Evolutionary conservation across 306 rosid species (phyloP).

Genomic region (Citrullus colocynthis): DNA sequence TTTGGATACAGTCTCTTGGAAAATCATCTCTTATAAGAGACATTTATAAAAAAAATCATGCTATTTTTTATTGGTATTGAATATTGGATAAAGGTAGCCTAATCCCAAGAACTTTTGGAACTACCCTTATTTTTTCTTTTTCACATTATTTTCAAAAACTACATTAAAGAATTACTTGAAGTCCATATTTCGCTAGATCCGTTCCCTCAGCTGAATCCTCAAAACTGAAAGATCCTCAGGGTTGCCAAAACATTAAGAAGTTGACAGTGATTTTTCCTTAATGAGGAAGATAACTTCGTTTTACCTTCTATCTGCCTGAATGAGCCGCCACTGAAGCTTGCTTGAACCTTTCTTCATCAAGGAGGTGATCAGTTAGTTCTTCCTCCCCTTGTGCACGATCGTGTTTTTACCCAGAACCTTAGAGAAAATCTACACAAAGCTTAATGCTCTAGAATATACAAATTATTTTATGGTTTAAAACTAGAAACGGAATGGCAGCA

Average conservation of each 20-base stretch:
- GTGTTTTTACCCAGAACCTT: background rate
- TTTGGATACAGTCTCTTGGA: background rate
- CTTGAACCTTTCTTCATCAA: background rate
- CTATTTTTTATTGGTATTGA: background rate
- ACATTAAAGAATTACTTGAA: background rate
- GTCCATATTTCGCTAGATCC: background rate
- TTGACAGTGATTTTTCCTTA: background rate
- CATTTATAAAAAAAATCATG: background rate
- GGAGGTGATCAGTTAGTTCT: background rate
- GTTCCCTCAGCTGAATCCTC: background rate
- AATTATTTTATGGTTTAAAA: background rate
- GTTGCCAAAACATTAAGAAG: background rate
- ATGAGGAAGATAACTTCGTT: background rate
- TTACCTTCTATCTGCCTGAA: background rate
- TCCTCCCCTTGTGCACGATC: background rate
- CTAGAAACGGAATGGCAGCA: background rate
- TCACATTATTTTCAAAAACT: background rate
- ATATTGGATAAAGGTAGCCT: background rate
- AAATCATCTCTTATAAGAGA: background rate
- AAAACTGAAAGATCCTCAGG: background rate
- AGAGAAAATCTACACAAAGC: background rate
- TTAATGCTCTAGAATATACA: background rate
- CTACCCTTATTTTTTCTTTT: background rate
- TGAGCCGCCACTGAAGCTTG: background rate
- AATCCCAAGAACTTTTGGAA: background rate